Evolutionary conservation across 108 stramenopile species (phyloP), one percentile per base, ranked within the genome.

Genomic region (Nannochloropsis oceanica): DNA sequence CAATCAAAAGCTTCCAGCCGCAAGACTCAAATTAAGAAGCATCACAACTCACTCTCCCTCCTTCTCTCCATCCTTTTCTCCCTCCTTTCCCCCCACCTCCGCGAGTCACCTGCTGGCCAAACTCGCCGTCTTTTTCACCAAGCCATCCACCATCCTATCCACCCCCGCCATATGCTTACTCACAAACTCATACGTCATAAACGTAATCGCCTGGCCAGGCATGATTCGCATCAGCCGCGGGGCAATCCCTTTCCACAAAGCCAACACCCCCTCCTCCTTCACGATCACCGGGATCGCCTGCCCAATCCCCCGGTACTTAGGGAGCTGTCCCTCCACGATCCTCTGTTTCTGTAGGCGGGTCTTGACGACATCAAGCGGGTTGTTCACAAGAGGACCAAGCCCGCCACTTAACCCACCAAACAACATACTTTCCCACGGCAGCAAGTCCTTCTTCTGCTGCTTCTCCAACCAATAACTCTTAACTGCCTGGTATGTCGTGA

Each of bases 161-260:
- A 73, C 59, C 22, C 59, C n/a, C 59, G 18, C n/a, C 59, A 73
- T 73, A 25, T 82, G 34, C 81, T 82, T 82, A 73, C 80, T 81
- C 26, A 88, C 84, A 50, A 84, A 88, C 84, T 88, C 87, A 81
- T 88, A 88, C 10, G 87, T 88, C 87, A 85, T 85, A 43, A 88
- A 98, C 34, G 97, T 98, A 86, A 98, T 97, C 24, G 97, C 97
- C 90, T 98, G 97, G 20, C 97, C 97, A 11, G 97, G 97, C 81
- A 82, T 87, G 86, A 98, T 96, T 24, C 97, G 91, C 93, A 96
- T 87, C 85, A 98, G 91, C 79, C 97, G 91, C 11, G 97, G 97
- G 22, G 94, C 95, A 80, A 98, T 94, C 13, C 97, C 97, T 92
- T 97, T 97, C 96, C 96, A 98, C 27, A 98, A 92, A 1, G 96